These are phyloP conservation scores for Rubus idaeus DNA, from an alignment of 306 rosid species.

Conservation along the genomic window DNA sequence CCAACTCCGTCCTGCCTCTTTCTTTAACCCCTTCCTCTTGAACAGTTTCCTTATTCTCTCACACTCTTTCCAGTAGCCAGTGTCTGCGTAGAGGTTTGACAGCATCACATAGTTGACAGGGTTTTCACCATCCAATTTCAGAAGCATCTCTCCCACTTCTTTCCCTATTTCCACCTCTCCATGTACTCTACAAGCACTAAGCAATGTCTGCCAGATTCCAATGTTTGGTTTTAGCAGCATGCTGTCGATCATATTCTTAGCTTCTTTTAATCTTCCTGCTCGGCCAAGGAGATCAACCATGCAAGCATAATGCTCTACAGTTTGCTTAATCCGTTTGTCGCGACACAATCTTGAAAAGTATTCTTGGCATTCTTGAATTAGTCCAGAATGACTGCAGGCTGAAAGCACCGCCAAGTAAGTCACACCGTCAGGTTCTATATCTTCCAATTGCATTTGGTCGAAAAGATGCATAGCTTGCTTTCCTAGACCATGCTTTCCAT, in stretches of 20 bases:
- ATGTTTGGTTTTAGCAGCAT: slow-evolving; percentile 59
- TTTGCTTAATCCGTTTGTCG: slow-evolving; percentile 30
- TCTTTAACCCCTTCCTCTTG: slow-evolving; percentile 54
- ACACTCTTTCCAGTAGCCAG: slow-evolving; percentile 61
- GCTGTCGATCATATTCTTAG: slow-evolving; percentile 48
- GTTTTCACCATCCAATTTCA: slow-evolving; percentile 45
- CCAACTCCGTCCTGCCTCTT: slow-evolving; percentile 69
- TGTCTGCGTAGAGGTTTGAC: slow-evolving; percentile 58
- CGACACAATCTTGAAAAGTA: slow-evolving; percentile 43
- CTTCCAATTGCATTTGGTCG: slow-evolving; percentile 39
- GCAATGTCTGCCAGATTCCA: slow-evolving; percentile 63
- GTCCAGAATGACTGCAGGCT: slow-evolving; percentile 71
- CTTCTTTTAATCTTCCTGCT: slow-evolving; percentile 51
- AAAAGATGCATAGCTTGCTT: slow-evolving; percentile 45
- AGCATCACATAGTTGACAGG: slow-evolving; percentile 61
- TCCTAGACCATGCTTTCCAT: slow-evolving; percentile 64
- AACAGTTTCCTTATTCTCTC: slow-evolving; percentile 45
- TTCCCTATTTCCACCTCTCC: slow-evolving; percentile 51
- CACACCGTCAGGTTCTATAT: slow-evolving; percentile 51
- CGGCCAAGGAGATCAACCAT: slow-evolving; percentile 69
- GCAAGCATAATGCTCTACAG: slow-evolving; percentile 67
- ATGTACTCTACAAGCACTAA: slow-evolving; percentile 64
- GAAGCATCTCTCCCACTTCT: slow-evolving; percentile 53
- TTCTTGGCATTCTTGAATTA: slow-evolving; percentile 49
- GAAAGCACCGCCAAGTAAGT: slow-evolving; percentile 61